Evolutionary conservation across 371 early-diverging fungal species (phyloP), one percentile per base, ranked within the genome.

Genomic region (Mucor plumbeus): DNA sequence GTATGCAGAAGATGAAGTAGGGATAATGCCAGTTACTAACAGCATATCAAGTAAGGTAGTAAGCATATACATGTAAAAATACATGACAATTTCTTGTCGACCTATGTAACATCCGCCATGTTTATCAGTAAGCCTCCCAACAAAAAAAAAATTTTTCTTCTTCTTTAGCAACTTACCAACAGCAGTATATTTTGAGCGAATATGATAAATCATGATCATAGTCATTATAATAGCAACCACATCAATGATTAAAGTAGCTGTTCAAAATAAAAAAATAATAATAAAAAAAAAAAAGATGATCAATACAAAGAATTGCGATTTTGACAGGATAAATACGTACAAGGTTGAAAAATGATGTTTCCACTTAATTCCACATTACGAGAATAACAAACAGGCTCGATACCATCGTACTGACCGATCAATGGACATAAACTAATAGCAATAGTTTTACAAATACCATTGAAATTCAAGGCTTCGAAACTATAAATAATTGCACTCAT

Each of bases 41-140:
- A 95, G 58, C 81, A 95, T 89, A 75, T 95, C 96, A 33, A 94
- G 78, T 31, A 94, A 73, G 47, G 84, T 82, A 59, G 85, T 81
- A 14, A 89, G 63, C 68, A 90, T 81, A 78, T 94, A 96, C 66
- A 94, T 76, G 75, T 95, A 96, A 73, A 95, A 95, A 77, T 94
- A 94, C 86, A 93, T 87, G 61, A 94, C 92, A 71, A 96, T 95
- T 81, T 96, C 97, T 82, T 94, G 94, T 60, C 97, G 92, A 55
- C 92, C 91, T 89, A 67, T 10, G 10, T 65, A 9, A 6, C 35
- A 58, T 39, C 26, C 50, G 50, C 10, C 50, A 15, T 15, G 43
- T 14, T 43, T 14, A 15, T 43, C n/a, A 26, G 26, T 26, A 26
- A 26, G 3, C 15, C 15, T 19, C 35, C 55, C 33, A 55, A 56